Conservation (phyloP, 1,139 yeast species). For the Taiozyma onychis region DNA sequence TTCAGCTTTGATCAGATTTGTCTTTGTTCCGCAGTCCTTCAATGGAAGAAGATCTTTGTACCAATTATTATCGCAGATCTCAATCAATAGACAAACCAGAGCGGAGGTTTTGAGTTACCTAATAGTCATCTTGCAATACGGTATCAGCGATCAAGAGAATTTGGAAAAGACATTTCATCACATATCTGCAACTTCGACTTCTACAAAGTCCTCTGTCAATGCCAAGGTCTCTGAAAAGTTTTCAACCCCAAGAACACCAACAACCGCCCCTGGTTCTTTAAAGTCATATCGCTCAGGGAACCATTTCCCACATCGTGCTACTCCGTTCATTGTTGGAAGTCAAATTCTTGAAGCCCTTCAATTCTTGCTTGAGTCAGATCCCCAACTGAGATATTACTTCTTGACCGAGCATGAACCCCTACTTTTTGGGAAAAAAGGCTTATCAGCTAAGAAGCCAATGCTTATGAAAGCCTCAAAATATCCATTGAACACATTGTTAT, state of each 20-base stretch:
- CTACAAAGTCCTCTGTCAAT: not conserved
- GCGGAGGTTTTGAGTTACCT: constrained; percentile 70
- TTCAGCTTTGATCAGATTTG: constrained; percentile 62
- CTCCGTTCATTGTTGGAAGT: constrained; percentile 67
- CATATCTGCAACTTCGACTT: constrained; percentile 30
- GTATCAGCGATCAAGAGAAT: constrained; percentile 53
- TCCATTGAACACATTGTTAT: constrained; percentile 68
- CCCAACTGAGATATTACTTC: constrained; percentile 68
- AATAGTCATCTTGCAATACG: constrained; percentile 69
- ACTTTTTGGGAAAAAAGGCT: constrained; percentile 39
- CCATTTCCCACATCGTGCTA: constrained; percentile 54
- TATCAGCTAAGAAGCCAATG: constrained; percentile 32
- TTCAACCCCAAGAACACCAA: constrained; percentile 24
- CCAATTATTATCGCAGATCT: constrained; percentile 60
- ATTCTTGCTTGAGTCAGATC: constrained; percentile 62
- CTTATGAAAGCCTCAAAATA: constrained; percentile 45
- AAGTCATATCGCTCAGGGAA: constrained; percentile 15
- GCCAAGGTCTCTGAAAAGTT: constrained; percentile 1
- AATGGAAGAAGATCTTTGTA: constrained; percentile 62
- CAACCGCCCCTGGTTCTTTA: constrained; percentile 11
- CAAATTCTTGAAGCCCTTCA: constrained; percentile 77
- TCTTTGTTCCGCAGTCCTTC: constrained; percentile 70
- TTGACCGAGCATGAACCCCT: constrained; percentile 76
- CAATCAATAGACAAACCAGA: constrained; percentile 75
- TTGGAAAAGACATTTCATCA: constrained; percentile 63